Evolutionary conservation across 2,329 filamentous ascomycete genomes (phyloP), one percentile per base, ranked within the genome.

Genomic region (Salinomyces thailandicus): DNA sequence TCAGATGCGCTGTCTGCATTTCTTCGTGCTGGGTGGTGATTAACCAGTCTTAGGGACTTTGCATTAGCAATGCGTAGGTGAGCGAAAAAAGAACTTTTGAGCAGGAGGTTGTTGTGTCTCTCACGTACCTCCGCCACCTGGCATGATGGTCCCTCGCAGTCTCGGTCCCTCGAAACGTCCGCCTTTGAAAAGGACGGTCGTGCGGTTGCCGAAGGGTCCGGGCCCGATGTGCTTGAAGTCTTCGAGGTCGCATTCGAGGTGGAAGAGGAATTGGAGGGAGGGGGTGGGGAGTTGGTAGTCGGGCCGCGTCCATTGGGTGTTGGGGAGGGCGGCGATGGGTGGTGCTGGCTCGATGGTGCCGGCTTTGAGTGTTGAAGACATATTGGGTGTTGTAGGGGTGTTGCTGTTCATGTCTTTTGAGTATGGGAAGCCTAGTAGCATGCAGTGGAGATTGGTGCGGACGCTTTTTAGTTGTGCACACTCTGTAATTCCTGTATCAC

Each of bases 1-100:
- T 48, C n/a, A 55, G 36, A 31, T 52, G 44, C 1, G 49, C 51
- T 2, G 50, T 54, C 32, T 55, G 48, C 29, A 47, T 38, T 18
- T 52, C 47, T 13, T 36, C 33, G 27, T 52, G 46, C 15, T 46
- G 32, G 15, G 37, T 41, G 5, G 49, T 45, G 33, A 49, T 46
- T 32, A 47, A 44, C 48, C 48, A 50, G 28, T 50, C 48, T 47
- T 16, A 2, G 15, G n/a, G 9, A 12, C 8, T 7, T 15, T 18
- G 19, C 33, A 35, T 15, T 15, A 28, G 18, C 11, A 16, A 13
- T 7, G 9, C 7, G 27, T 7, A 7, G 15, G 27, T 13, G 12
- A 27, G 18, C n/a, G 5, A 17, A 14, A 35, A 26, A 26, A 5
- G 14, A 35, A 15, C 5, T 8, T n/a, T n/a, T n/a, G n/a, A n/a